phyloP scores from a whole-genome alignment of 495 filamentous ascomycete species.

The Oleoguttula mirabilis region DNA sequence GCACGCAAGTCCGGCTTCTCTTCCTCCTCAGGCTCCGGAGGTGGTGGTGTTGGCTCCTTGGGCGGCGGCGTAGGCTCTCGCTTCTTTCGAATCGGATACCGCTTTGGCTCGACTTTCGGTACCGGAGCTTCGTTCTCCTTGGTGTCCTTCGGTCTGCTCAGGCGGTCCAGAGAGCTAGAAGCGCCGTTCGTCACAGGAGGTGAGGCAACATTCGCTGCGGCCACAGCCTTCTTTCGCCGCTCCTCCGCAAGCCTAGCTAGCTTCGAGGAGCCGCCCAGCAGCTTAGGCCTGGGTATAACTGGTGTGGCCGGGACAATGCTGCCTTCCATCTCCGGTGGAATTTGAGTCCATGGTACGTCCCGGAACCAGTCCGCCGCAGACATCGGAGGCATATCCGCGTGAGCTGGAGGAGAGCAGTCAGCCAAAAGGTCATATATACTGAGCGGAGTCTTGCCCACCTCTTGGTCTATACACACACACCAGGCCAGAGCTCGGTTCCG shows the following conservation, averaged over 20 bases:
- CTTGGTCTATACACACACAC: neutral
- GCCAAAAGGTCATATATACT: neutral
- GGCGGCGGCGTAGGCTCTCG: slow-evolving; percentile 15
- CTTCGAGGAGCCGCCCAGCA: slow-evolving; percentile 70
- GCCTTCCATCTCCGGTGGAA: slow-evolving; percentile 56
- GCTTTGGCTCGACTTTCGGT: neutral
- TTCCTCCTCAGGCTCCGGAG: slow-evolving; percentile 4
- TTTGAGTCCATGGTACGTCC: slow-evolving; percentile 76
- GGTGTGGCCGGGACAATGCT: slow-evolving; percentile 51
- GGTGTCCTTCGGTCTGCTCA: slow-evolving; percentile 12
- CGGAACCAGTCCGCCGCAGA: slow-evolving; percentile 53
- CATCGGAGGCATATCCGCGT: neutral
- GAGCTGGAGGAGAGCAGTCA: neutral
- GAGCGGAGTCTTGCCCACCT: neutral
- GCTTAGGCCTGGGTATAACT: slow-evolving; percentile 43
- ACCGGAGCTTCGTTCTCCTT: slow-evolving; percentile 14
- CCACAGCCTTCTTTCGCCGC: slow-evolving; percentile 45
- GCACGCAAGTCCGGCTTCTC: slow-evolving; percentile 17
- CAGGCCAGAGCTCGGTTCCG: neutral
- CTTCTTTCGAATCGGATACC: slow-evolving; percentile 16
- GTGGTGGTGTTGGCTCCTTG: slow-evolving; percentile 11
- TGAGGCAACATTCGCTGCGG: slow-evolving; percentile 8
- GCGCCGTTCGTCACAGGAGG: slow-evolving; percentile 17
- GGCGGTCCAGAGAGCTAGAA: slow-evolving; percentile 25
- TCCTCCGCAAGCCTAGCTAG: slow-evolving; percentile 85